Evolutionary conservation across 1,139 yeast genomes (phyloP), one percentile per base, ranked within the genome.

Genomic region (Wickerhamomyces sp.): DNA sequence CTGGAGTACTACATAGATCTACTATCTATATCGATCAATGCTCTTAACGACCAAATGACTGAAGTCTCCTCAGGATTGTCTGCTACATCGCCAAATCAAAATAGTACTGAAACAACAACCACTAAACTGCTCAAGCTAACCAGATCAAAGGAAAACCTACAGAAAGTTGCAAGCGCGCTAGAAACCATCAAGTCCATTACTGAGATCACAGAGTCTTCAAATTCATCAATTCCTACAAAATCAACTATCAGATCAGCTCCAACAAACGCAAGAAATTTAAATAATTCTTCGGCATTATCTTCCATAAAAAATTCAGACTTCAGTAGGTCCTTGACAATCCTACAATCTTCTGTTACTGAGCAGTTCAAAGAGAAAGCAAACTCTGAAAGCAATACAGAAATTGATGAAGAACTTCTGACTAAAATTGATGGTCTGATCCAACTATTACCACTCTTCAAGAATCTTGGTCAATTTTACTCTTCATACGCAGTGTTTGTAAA

Each of bases 1-100:
- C 59, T 83, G 37, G 82, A 81, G 49, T 81, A 81, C 55, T 81
- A 80, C 52, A 61, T 79, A 30, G 81, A 78, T 38, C 72, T 81
- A 3, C 60, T 82, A 31, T 70, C 74, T 28, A 74, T 77, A 40
- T 74, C 87, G 1, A 73, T 81, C 21, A 64, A 72, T 28, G 67
- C 83, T 2, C 56, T 81, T 24, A 71, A 76, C 39, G 61, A 68
- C 5, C 85, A 80, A 40, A 58, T 81, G 19, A 6, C 24, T 56
- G 10, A 47, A 56, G 18, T 24, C 35, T 3, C 6, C 30, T 2
- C 37, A 33, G 35, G 36, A 43, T 2, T 32, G 5, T 13, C 13
- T 6, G 12, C 14, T 5, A 18, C 16, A 6, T 7, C 26, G 7
- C n/a, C 17, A 21, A 7, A 5, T 6, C 18, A 31, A 20, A 13